Conservation (phyloP, 306 rosid genomes). For the Astragalus membranaceus region DNA sequence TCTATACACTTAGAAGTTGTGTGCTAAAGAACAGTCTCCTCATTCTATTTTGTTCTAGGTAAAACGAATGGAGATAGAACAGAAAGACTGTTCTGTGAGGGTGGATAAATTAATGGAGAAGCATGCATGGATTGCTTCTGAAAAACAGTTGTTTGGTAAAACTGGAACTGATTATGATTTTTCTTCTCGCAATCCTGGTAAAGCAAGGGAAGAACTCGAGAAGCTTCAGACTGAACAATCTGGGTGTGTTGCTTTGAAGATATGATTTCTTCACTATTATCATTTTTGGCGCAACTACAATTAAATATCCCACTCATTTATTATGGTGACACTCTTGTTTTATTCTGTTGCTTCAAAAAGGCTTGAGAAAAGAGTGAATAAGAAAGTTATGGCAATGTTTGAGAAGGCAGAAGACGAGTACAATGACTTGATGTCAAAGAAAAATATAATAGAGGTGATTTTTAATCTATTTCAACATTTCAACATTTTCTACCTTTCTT, state of each 20-base stretch:
- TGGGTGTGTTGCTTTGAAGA: constrained; percentile 48
- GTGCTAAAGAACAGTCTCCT: constrained; percentile 18
- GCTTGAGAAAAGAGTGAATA: constrained; percentile 98
- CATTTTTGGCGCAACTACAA: not conserved
- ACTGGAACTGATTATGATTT: constrained; percentile 94
- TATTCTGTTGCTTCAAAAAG: constrained; percentile 31
- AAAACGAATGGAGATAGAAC: constrained; percentile 80
- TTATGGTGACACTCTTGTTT: constrained; percentile 11
- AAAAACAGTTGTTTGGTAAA: constrained; percentile 79
- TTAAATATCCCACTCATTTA: constrained; percentile 7
- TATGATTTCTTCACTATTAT: not conserved
- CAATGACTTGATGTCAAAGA: constrained; percentile 86
- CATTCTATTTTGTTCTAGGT: constrained; percentile 43
- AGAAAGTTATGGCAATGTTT: constrained; percentile 99
- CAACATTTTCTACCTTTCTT: constrained; percentile 13
- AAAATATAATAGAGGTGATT: constrained; percentile 92
- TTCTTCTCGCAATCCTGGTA: constrained; percentile 53
- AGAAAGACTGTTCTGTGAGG: constrained; percentile 72
- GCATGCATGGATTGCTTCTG: constrained; percentile 91
- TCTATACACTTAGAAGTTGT: not conserved
- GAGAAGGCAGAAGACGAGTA: constrained; percentile 99
- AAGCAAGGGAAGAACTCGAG: constrained; percentile 70
- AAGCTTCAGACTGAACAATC: constrained; percentile 81
- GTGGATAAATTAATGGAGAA: constrained; percentile 87
- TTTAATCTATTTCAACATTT: constrained; percentile 2